A percentile compares a stretch with the other conserved stretches of the same genome.
Evolutionary conservation across 2,329 filamentous ascomycete genomes (phyloP).

Genomic region (Fusarium verrucosum): DNA sequence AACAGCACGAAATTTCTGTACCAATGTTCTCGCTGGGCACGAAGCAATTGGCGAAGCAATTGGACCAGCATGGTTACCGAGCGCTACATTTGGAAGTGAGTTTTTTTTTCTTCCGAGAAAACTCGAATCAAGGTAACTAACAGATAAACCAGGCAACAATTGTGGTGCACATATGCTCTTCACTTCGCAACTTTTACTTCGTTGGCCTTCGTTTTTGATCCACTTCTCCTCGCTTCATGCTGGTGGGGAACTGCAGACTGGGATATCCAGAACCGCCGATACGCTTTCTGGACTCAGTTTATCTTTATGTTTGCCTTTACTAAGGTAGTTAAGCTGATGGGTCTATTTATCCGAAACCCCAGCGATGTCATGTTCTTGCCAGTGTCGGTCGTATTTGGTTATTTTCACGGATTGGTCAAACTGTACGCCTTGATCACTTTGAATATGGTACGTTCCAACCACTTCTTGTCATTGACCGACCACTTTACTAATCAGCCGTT

Average conservation of each 20-base stretch:
- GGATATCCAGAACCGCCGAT: conserved; percentile 61
- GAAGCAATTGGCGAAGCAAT: conserved; percentile 98
- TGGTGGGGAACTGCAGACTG: conserved; percentile 74
- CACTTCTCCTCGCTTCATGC: conserved; percentile 73
- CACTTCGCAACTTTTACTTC: conserved; percentile 93
- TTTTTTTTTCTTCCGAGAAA: conserved; percentile 39
- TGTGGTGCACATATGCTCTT: conserved; percentile 92
- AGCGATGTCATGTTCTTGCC: conserved; percentile 82
- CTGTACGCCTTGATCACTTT: conserved; percentile 85
- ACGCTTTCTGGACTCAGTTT: conserved; percentile 69
- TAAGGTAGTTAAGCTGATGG: conserved; percentile 90
- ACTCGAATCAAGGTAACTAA: conserved; percentile 25
- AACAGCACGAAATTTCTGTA: conserved; percentile 88
- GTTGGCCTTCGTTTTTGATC: conserved; percentile 82
- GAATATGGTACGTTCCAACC: conserved; percentile 73
- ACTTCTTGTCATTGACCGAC: background rate
- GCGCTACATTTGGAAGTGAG: conserved; percentile 87
- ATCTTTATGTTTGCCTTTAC: conserved; percentile 82
- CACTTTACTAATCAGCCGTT: conserved; percentile 19
- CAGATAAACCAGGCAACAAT: conserved; percentile 73
- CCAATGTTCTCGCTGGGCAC: conserved; percentile 93
- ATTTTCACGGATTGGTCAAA: conserved; percentile 93
- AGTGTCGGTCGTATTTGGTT: conserved; percentile 89
- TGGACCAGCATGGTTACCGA: conserved; percentile 88
- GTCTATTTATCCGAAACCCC: conserved; percentile 85